Evolutionary conservation across 139 green algal genomes (phyloP), one percentile per base, ranked within the genome.

Genomic region (Micractinium sp.): DNA sequence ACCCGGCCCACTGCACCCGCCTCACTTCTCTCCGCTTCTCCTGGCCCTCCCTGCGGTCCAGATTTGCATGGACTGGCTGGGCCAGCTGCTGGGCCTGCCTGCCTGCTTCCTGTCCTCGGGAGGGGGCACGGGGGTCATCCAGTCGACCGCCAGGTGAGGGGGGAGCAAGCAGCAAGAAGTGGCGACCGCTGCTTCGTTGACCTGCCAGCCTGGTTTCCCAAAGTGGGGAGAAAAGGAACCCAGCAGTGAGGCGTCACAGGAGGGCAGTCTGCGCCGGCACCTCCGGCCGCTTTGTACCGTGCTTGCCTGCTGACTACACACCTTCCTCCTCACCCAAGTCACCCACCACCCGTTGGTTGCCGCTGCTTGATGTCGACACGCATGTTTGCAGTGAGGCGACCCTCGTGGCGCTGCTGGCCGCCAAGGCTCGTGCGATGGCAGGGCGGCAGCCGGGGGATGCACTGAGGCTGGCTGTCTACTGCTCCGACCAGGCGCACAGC

Each of bases 61-160:
- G 93, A 89, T 95, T 3, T 94, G 95, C 88, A 93, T 98, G 90
- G 96, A 98, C 91, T 98, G 96, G 96, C 79, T 98, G 60, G 96
- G 79, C 19, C 87, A 95, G 87, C 93, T 97, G 56, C 92, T 96
- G 76, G 89, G 88, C n/a, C 92, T 98, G 38, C 96, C 96, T 0
- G 27, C 63, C 14, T 74, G 67, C 33, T 98, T 97, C 89, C 73
- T 93, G 38, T 93, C 90, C 81, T 60, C 60, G 63, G 79, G 27
- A 23, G 78, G 67, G 27, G 78, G 78, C 47, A 84, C 78, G 9
- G 96, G 96, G 22, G 93, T 95, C 53, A 97, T 98, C 53, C 95
- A 93, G 79, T 87, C 90, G 79, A 95, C 94, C 60, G 93, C 88
- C 86, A 92, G 47, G 47, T 56, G 47, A 9, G 47, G 9, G 47